Evolutionary conservation across 768 basidiomycete species (phyloP), one percentile per base, ranked within the genome.

Genomic region (Auricularia sp.): DNA sequence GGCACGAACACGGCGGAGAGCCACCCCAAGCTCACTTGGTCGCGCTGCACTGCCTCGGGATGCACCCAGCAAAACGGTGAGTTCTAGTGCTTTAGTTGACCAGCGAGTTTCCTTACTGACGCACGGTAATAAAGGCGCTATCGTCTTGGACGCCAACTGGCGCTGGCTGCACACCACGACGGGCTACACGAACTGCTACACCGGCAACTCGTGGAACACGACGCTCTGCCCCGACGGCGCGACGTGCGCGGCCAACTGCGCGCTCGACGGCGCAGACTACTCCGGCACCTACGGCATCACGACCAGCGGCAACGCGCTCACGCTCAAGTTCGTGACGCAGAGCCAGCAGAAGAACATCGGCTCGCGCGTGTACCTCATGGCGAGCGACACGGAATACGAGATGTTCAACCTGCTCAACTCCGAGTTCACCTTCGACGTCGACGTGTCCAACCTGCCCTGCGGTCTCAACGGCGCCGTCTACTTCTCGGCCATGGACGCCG

Each of bases 401-500:
- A 67, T 74, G 68, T 83, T 84, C 79, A 77, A 82, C 72, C 74
- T 81, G 71, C 69, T 76, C 68, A 83, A 84, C 74, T 77, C 80
- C 69, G 83, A 84, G 74, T 83, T 84, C 75, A 77, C 80, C 33
- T 83, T 84, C 74, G 82, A 83, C 74, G 82, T 84, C 72, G 82
- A 84, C 70, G 76, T 84, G 63, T 81, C 82, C 65, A 74, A 82
- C 66, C 79, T 84, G 61, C 79, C 79, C 6, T 84, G 83, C 68
- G 83, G 83, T 66, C 77, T 85, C 70, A 85, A 85, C 71, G 84
- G 81, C 68, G 84, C 84, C 11, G 74, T 85, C 65, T 85, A 85
- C 77, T 83, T 85, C 74, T 74, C 77, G 61, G 78, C 81, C 72
- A 86, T 85, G 84, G 83, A 81, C 69, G 78, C 78, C 10, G 82